These are phyloP conservation scores for Conringia planisiliqua DNA, from an alignment of 345 rosid species.

Conservation along the genomic window DNA sequence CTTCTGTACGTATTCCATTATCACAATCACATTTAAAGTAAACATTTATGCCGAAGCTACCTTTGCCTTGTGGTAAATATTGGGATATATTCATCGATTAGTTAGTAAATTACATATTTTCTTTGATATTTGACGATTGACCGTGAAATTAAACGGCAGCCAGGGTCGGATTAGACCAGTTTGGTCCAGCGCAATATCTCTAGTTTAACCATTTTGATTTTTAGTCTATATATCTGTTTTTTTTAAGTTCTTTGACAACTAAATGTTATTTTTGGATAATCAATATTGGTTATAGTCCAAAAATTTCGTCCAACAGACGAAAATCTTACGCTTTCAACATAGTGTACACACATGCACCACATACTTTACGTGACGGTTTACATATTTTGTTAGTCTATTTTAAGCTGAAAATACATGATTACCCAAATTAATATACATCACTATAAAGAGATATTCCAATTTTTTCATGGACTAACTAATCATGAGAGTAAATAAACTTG, in stretches of 20 bases:
- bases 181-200: background rate
- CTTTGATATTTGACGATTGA: background rate
- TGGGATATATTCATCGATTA: background rate
- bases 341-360: slow-evolving; percentile 2
- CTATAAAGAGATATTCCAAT: background rate
- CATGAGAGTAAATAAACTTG: background rate
- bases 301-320: background rate
- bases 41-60: background rate
- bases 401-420: background rate
- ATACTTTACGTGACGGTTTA: slow-evolving; percentile 14
- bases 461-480: background rate
- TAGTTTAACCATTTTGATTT: background rate
- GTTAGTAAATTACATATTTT: background rate
- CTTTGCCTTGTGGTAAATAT: background rate
- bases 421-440: background rate
- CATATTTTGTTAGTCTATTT: background rate
- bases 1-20: background rate
- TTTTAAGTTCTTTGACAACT: background rate
- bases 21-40: background rate
- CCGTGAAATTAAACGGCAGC: background rate
- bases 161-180: background rate
- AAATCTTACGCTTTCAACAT: background rate
- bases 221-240: background rate
- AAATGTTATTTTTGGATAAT: background rate
- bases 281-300: background rate